phyloP scores from a whole-genome alignment of 257 asterid species.

The Gentiana straminea region DNA sequence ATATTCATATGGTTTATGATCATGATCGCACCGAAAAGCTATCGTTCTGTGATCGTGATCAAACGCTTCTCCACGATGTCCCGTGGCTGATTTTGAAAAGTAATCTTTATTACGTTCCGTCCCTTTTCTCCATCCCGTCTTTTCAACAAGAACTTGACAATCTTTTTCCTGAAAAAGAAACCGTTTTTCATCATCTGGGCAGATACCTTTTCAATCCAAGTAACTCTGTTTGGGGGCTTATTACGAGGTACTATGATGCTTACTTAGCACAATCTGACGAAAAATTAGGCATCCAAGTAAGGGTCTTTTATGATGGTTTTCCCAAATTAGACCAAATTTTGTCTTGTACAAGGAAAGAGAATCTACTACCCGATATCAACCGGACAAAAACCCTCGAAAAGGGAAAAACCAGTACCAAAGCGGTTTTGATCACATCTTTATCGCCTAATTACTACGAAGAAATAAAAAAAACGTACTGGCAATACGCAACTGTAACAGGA shows the following conservation, averaged over 20 bases:
- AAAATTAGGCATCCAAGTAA: constrained; percentile 48
- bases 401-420: no score
- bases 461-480: no score
- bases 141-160: constrained; percentile 8
- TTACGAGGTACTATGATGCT: constrained; percentile 49
- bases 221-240: constrained; percentile 37
- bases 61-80: constrained; percentile 25
- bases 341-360: no score
- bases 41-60: constrained; percentile 62
- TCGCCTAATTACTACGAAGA: no score
- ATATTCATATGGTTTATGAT: constrained; percentile 63
- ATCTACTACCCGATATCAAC: no score
- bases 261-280: constrained; percentile 47
- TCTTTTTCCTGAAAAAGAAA: no score
- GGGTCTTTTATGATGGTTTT: constrained; percentile 27
- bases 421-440: no score
- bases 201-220: no score
- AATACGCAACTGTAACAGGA: no score
- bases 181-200: no score
- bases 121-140: constrained; percentile 52
- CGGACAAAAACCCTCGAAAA: no score
- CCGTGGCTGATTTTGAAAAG: constrained; percentile 59
- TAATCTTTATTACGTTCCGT: constrained; percentile 56
- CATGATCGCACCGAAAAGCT: constrained; percentile 47
- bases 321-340: no score